Evolutionary conservation across 2,329 filamentous ascomycete genomes (phyloP).

Genomic region (Paraphaeosphaeria minitans): DNA sequence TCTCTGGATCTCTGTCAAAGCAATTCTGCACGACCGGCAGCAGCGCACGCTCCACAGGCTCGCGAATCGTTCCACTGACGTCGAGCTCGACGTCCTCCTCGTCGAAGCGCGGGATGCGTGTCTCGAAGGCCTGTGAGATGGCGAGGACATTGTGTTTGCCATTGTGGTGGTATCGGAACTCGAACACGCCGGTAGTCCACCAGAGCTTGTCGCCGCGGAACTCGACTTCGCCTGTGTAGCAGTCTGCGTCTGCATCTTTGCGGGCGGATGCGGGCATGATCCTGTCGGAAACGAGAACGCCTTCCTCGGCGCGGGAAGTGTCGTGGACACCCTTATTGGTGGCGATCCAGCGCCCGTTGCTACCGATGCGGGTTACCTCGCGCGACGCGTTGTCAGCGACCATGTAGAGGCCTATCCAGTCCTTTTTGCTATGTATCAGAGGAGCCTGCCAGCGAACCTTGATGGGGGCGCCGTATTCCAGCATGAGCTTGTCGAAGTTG

Average conservation of each 20-base stretch:
- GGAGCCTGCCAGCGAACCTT: conserved; percentile 90
- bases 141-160: conserved; percentile 93
- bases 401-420: conserved; percentile 97
- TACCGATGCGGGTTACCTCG: conserved; percentile 81
- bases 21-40: conserved; percentile 88
- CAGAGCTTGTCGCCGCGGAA: conserved; percentile 94
- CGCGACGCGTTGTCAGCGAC: conserved; percentile 91
- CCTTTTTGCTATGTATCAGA: conserved; percentile 81
- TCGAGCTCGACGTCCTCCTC: conserved; percentile 70
- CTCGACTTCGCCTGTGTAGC: conserved; percentile 78
- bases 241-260: conserved; percentile 59
- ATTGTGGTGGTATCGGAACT: conserved; percentile 95
- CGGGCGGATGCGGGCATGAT: conserved; percentile 54
- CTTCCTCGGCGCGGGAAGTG: conserved; percentile 72
- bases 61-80: conserved; percentile 65
- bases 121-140: conserved; percentile 90
- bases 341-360: conserved; percentile 86
- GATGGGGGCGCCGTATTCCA: conserved; percentile 90
- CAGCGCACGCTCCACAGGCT: conserved; percentile 75
- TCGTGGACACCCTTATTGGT: conserved; percentile 80
- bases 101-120: conserved; percentile 80
- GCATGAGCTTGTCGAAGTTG: conserved; percentile 73
- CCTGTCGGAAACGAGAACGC: conserved; percentile 73
- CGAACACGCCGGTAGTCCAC: conserved; percentile 96
- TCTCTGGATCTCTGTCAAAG: conserved; percentile 87